Conservation (phyloP, 1,284 basidiomycete genomes). For the Bjerkandera adusta region DNA sequence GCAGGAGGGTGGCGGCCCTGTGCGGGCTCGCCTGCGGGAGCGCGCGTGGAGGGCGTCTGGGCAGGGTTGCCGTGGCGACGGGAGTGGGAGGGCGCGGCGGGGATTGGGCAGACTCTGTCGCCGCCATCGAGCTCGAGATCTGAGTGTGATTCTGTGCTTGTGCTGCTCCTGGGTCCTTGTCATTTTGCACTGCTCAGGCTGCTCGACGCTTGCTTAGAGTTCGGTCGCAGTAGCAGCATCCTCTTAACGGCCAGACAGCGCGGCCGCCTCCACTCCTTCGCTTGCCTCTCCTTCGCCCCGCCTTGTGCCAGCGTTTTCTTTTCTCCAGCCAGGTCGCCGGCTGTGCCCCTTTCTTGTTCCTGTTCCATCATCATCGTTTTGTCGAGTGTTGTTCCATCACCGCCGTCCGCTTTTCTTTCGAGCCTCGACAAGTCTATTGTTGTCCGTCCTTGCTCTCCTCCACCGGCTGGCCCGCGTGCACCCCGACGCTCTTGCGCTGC, state of each 20-base stretch:
- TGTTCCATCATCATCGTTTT: slow-evolving; percentile 15
- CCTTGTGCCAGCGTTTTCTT: slow-evolving; percentile 17
- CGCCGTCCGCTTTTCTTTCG: slow-evolving; percentile 19
- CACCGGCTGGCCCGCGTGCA: slow-evolving; percentile 20
- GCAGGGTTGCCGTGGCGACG: slow-evolving; percentile 5
- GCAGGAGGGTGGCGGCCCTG: too few relatives aligned
- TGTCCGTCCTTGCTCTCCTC: slow-evolving; percentile 19
- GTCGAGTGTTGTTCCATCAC: slow-evolving; percentile 13
- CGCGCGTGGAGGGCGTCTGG: slow-evolving; percentile 1
- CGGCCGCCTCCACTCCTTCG: too few relatives aligned
- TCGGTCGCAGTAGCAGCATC: too few relatives aligned
- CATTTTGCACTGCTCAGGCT: too few relatives aligned
- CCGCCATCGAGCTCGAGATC: slow-evolving; percentile 3
- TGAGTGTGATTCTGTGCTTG: slow-evolving; percentile 5
- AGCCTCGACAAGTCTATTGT: slow-evolving; percentile 17
- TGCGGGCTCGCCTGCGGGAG: too few relatives aligned
- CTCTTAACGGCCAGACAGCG: background rate
- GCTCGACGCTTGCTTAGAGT: too few relatives aligned
- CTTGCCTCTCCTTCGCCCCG: slow-evolving; percentile 24
- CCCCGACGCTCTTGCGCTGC: slow-evolving; percentile 23
- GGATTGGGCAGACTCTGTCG: background rate
- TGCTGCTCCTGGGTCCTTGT: too few relatives aligned
- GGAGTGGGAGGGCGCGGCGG: background rate
- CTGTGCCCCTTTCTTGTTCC: slow-evolving; percentile 11
- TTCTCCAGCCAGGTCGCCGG: slow-evolving; percentile 5